A percentile compares a stretch with the other conserved stretches of the same genome.
Conservation (phyloP, 2,329 filamentous ascomycete species). For the Penicillium palitans region DNA sequence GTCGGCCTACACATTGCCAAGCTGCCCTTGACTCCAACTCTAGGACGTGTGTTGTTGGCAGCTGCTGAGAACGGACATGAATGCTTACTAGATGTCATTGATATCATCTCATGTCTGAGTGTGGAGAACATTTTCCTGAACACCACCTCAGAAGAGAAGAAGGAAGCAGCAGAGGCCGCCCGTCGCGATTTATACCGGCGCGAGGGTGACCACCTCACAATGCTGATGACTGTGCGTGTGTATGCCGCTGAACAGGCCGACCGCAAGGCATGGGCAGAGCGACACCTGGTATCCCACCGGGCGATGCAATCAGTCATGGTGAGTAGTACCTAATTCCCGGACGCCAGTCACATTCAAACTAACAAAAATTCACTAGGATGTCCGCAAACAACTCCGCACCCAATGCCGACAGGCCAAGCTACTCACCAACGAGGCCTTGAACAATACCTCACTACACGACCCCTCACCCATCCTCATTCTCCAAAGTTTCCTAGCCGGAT, state of each 20-base stretch:
- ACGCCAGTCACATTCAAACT: not conserved
- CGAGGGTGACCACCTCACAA: slow-evolving; percentile 65
- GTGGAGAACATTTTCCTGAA: slow-evolving; percentile 65
- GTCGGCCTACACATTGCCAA: slow-evolving; percentile 75
- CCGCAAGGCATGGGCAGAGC: slow-evolving; percentile 60
- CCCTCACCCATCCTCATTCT: slow-evolving; percentile 53
- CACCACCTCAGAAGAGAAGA: slow-evolving; percentile 59
- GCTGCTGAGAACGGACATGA: slow-evolving; percentile 69
- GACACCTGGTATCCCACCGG: slow-evolving; percentile 60
- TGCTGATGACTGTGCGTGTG: slow-evolving; percentile 60
- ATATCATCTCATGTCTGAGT: slow-evolving; percentile 70
- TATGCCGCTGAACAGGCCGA: slow-evolving; percentile 60
- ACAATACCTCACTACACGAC: slow-evolving; percentile 27
- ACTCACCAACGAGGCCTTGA: slow-evolving; percentile 31
- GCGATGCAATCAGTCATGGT: slow-evolving; percentile 67
- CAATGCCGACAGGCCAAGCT: slow-evolving; percentile 55
- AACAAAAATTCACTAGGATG: slow-evolving; percentile 44
- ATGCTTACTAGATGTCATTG: slow-evolving; percentile 79
- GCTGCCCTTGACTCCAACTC: slow-evolving; percentile 77
- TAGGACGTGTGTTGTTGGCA: slow-evolving; percentile 80
- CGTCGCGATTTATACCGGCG: slow-evolving; percentile 58
- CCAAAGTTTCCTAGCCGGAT: slow-evolving; percentile 59
- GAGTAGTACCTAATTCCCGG: slow-evolving; percentile 7
- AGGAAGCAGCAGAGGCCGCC: slow-evolving; percentile 58
- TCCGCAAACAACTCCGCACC: slow-evolving; percentile 60